Evolutionary conservation across 2,329 filamentous ascomycete genomes (phyloP), one percentile per base, ranked within the genome.

Genomic region (Sclerotinia minor): DNA sequence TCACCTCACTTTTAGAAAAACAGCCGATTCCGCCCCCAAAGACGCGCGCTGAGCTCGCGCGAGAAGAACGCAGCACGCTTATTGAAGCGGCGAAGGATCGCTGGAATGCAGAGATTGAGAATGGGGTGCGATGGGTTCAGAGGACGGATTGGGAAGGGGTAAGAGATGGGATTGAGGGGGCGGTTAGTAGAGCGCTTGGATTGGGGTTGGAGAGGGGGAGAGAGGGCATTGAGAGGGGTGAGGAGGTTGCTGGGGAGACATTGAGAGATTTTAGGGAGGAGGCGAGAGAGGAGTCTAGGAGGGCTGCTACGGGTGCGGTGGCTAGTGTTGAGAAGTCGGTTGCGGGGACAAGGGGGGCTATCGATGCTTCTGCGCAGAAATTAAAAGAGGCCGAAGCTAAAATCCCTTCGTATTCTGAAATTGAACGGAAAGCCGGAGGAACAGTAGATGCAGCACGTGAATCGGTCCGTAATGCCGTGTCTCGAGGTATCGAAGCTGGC

Each of bases 101-200:
- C 69, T 94, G 91, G 91, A 94, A 95, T 78, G 79, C 84, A 63
- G 91, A 94, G 78, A 79, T 94, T 47, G 85, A 89, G 77, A 82
- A 83, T 69, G 83, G 89, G 64, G 89, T 90, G 67, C 83, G 82
- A 68, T 89, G 86, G 83, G 84, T 87, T 67, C 87, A 92, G 79
- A 83, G 79, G 45, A 87, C 84, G 69, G 85, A 90, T 77, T 92
- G 89, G 89, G 79, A 81, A 60, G 83, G 83, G 64, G 83, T 88
- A 65, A 83, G 87, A 65, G 85, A 89, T 71, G 81, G 80, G 2
- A 79, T 87, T 72, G 87, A 89, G 77, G 80, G 79, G 19, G 77
- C 78, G 44, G 77, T 81, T 49, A 79, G 79, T 13, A 76, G 79
- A n/a, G 70, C 87, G 72, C 73, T 67, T 71, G 79, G 69, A 72